phyloP scores from a whole-genome alignment of 441 rosid genomes.

The Kokia cookei region DNA sequence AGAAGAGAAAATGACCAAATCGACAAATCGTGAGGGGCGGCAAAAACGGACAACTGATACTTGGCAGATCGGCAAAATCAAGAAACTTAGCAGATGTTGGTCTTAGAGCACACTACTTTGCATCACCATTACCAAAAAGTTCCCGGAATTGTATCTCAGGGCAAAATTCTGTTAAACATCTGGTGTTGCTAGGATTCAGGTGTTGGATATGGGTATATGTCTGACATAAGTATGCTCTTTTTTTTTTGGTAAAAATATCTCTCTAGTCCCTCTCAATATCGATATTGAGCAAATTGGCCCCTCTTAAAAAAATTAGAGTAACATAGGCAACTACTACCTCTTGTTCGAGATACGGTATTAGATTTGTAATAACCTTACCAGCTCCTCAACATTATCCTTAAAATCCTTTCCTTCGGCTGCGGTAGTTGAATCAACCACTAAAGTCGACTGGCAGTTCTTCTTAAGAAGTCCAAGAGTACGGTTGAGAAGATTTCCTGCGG shows the following conservation, averaged over 20 bases:
- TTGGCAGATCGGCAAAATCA: not conserved
- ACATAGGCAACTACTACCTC: not conserved
- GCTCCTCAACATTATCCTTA: slow-evolving; percentile 58
- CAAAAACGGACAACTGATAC: not conserved
- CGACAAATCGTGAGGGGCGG: not conserved
- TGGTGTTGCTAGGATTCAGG: too few relatives aligned
- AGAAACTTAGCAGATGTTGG: not conserved
- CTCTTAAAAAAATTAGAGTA: not conserved
- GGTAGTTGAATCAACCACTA: slow-evolving; percentile 62
- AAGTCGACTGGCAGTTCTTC: slow-evolving; percentile 80
- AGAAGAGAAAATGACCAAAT: too few relatives aligned
- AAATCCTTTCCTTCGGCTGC: slow-evolving; percentile 71
- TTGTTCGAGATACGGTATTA: not conserved
- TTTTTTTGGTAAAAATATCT: too few relatives aligned
- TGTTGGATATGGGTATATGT: too few relatives aligned
- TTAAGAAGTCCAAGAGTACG: slow-evolving; percentile 92
- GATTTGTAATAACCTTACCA: slow-evolving; percentile 38
- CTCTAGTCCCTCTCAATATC: too few relatives aligned
- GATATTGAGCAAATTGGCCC: too few relatives aligned
- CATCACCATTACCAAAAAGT: not conserved
- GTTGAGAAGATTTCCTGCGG: slow-evolving; percentile 87
- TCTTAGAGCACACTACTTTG: not conserved
- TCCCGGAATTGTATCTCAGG: not conserved
- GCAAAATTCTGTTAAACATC: not conserved
- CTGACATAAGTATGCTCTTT: too few relatives aligned